Evolutionary conservation across 2,329 filamentous ascomycete species (phyloP), one percentile per base, ranked within the genome.

Genomic region (Penicillium polonicum): DNA sequence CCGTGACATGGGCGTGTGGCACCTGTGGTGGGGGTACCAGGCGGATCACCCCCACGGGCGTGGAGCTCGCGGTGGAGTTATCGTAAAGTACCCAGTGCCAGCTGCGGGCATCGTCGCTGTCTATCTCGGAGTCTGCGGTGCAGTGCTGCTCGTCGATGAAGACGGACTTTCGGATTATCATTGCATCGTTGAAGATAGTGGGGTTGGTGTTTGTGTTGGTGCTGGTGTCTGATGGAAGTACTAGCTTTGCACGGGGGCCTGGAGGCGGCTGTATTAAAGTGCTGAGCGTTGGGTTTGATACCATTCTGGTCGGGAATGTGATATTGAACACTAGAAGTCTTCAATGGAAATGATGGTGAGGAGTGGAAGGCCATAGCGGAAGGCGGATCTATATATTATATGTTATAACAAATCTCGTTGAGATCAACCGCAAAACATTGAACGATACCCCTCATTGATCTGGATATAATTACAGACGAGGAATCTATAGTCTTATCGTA

Each of bases 1-100:
- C 51, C 29, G 65, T 69, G 29, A 67, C 69, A 62, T 78, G 69
- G 43, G 64, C 61, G 74, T 93, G 85, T 33, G 85, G 79, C 10
- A 79, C 77, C 67, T 95, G 89, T 1, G 90, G 91, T 51, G 91
- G 91, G 0, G 92, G 92, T 0, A 96, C 89, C 12, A 95, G 79
- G 23, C 92, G 86, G 58, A 96, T 83, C 1, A 89, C 91, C 8
- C 88, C 91, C 52, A 93, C 85, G 48, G 91, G 84, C 25, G 74
- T 77, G 38, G 55, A 13, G 9, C 13, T 50, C 48, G 45, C 70
- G 79, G 81, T 61, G 71, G 74, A 49, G 78, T 74, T n/a, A 75
- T 85, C 85, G 74, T 96, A 96, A n/a, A 88, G 80, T 31, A 96
- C 88, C 89, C 91, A 96, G 74, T 97, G 92, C 76, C 88, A 93